Percentiles rank a stretch among this genome's conserved stretches.
phyloP scores from a whole-genome alignment of 2,329 filamentous ascomycete genomes.

The Claviceps capensis region DNA sequence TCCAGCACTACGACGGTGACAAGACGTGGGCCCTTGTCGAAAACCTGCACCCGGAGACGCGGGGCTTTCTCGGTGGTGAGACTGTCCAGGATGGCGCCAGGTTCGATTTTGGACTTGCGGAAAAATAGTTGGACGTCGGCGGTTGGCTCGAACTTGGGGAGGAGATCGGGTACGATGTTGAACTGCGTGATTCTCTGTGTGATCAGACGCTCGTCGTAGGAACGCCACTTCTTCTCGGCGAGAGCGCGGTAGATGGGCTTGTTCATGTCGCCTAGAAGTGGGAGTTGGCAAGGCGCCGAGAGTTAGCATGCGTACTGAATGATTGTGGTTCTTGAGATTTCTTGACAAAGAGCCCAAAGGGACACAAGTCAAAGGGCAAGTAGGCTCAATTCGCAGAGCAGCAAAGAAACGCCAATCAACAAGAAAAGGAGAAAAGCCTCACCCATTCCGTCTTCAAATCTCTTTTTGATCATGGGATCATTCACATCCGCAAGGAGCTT shows the following conservation, averaged over 20 bases:
- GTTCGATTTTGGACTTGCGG: conserved; percentile 51
- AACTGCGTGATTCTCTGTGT: conserved; percentile 79
- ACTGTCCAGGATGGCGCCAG: conserved; percentile 69
- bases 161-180: conserved; percentile 74
- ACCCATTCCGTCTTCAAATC: conserved; percentile 87
- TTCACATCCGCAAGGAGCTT: conserved; percentile 92
- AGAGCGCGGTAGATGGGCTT: conserved; percentile 92
- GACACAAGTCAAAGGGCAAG: not conserved
- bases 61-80: conserved; percentile 59
- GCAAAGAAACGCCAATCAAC: not conserved
- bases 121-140: conserved; percentile 77
- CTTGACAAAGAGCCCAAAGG: too few relatives aligned
- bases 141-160: conserved; percentile 64
- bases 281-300: not conserved
- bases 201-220: conserved; percentile 66
- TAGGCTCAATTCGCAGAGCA: not conserved
- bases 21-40: conserved; percentile 66
- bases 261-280: conserved; percentile 66
- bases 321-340: too few relatives aligned
- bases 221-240: conserved; percentile 75
- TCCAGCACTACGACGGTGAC: conserved; percentile 80
- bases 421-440: conserved; percentile 15
- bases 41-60: conserved; percentile 70
- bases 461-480: conserved; percentile 84
- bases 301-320: not conserved